Evolutionary conservation across 208 protist species (phyloP).

Genomic region (Wallacemonas collosoma): DNA sequence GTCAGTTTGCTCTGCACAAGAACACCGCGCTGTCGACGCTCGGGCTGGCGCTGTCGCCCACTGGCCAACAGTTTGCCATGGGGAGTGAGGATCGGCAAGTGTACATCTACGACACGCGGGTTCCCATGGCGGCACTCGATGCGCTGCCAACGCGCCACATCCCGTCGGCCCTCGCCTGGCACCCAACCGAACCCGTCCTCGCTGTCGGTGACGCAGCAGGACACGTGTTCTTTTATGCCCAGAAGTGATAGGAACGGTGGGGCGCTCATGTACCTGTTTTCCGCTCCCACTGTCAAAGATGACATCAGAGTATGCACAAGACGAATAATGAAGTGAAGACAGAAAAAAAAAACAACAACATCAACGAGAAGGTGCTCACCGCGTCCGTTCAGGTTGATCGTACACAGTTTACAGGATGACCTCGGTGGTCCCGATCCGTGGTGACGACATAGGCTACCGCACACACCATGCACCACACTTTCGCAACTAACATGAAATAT

Average conservation of each 20-base stretch:
- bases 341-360: no score
- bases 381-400: background rate
- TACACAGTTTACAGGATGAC: background rate
- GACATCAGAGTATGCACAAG: no score
- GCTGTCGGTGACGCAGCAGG: conserved; percentile 45
- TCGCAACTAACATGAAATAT: no score
- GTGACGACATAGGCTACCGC: no score
- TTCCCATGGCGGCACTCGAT: conserved; percentile 38
- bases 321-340: no score
- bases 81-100: conserved; percentile 73
- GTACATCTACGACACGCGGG: conserved; percentile 73
- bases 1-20: conserved; percentile 74
- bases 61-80: conserved; percentile 55
- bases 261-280: no score
- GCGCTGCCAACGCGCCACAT: conserved; percentile 35
- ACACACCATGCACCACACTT: no score
- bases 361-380: no score
- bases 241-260: conserved; percentile 8
- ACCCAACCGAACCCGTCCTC: conserved; percentile 66
- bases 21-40: conserved; percentile 62
- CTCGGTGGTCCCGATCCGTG: no score
- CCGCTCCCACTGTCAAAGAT: no score
- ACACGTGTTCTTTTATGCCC: conserved; percentile 38
- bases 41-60: conserved; percentile 62
- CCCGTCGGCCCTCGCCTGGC: conserved; percentile 66